phyloP scores from a whole-genome alignment of 352 stramenopile genomes.

The Saprolegnia diclina region DNA sequence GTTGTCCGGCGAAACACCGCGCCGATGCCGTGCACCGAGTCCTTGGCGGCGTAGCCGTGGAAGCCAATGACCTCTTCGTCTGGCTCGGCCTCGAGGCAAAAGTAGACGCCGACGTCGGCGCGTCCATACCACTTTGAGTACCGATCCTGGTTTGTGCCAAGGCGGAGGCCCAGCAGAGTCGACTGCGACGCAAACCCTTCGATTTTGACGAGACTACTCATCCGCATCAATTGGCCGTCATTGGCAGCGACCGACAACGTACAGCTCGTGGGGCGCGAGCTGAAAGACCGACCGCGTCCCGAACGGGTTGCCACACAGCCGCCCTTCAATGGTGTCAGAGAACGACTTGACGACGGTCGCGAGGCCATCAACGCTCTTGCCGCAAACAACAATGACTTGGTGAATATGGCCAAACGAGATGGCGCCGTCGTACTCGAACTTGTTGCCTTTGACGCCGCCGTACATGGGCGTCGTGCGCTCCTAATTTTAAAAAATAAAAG shows the following conservation, averaged over 20 bases:
- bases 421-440: constrained; percentile 58
- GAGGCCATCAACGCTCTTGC: constrained; percentile 70
- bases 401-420: constrained; percentile 60
- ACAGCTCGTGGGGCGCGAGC: constrained; percentile 41
- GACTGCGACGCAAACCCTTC: constrained; percentile 66
- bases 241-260: background rate
- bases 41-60: constrained; percentile 54
- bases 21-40: constrained; percentile 61
- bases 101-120: constrained; percentile 58
- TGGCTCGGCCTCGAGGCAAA: constrained; percentile 55
- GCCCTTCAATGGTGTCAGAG: constrained; percentile 38
- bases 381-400: constrained; percentile 54
- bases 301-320: constrained; percentile 62
- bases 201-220: constrained; percentile 45
- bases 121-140: constrained; percentile 77
- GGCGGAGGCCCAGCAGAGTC: constrained; percentile 58
- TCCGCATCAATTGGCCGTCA: background rate
- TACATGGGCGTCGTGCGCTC: constrained; percentile 49
- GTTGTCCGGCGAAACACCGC: constrained; percentile 60
- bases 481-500: background rate
- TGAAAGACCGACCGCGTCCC: constrained; percentile 56
- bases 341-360: constrained; percentile 56
- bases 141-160: constrained; percentile 46
- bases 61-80: constrained; percentile 68
- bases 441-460: constrained; percentile 36